A percentile compares a stretch with the other conserved stretches of the same genome.
Evolutionary conservation across 2,329 filamentous ascomycete genomes (phyloP).

Genomic region (Alternaria gaisen): DNA sequence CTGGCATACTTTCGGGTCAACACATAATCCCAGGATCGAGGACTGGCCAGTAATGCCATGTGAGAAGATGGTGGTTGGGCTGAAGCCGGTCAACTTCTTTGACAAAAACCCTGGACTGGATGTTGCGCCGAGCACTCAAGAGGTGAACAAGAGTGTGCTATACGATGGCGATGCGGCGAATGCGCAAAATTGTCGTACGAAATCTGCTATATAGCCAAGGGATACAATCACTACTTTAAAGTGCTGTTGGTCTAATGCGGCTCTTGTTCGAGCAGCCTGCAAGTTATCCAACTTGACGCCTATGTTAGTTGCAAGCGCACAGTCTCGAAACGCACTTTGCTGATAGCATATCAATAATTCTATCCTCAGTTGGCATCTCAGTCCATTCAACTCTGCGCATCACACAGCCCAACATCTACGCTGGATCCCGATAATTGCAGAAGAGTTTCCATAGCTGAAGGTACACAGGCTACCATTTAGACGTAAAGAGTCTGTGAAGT

Average conservation of each 20-base stretch:
- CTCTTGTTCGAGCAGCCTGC: neutral
- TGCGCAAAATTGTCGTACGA: too few relatives aligned
- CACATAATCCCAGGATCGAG: conserved; percentile 41
- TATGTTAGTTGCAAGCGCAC: neutral
- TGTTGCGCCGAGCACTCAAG: conserved; percentile 21
- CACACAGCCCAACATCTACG: neutral
- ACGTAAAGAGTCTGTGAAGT: neutral
- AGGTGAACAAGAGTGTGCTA: conserved; percentile 33
- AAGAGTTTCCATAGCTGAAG: too few relatives aligned
- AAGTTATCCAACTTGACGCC: neutral
- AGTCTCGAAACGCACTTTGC: neutral
- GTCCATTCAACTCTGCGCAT: neutral
- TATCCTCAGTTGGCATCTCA: neutral
- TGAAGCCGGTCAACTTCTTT: conserved; percentile 41
- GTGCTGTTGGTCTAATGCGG: neutral
- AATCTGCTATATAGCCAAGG: neutral
- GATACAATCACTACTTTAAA: neutral
- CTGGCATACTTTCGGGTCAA: conserved; percentile 43
- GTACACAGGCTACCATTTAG: too few relatives aligned
- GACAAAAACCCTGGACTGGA: conserved; percentile 35
- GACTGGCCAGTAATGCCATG: conserved; percentile 45
- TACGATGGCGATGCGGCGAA: neutral
- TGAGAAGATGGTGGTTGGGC: conserved; percentile 35
- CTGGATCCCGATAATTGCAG: neutral
- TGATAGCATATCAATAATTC: neutral